Evolutionary conservation across 805 yeast genomes (phyloP), one percentile per base, ranked within the genome.

Genomic region (Metschnikowia drakensbergensis): DNA sequence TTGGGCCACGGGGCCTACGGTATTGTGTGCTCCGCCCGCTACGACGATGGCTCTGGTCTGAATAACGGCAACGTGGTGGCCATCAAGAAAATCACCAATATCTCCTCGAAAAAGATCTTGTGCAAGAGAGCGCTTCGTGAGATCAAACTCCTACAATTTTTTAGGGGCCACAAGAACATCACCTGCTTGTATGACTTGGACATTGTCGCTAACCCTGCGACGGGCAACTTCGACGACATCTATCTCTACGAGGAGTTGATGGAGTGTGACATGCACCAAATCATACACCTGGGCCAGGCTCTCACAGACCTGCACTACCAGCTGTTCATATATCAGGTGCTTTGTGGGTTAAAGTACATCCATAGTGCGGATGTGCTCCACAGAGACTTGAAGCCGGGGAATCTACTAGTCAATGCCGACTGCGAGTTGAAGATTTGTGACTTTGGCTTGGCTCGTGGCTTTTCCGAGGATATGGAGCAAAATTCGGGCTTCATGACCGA

Each of bases 261-360:
- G 98, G 98, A 92, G 66, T 92, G 98, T 68, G 99, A 94, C 67
- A 85, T 94, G 89, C 97, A 92, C 68, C 98, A 92, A 67, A 94
- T 94, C 60, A 92, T 94, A 54, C 79, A 96, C 57, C 87, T 96
- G 8, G 92, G 91, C 22, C 98, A 94, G 66, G 87, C 96, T 0
- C 74, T 94, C 55, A 88, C 97, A 1, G 98, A 94, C 64, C 88
- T 91, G 30, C 99, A 94, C 66, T 91, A 88, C 67, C 99, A 94
- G 69, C 83, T 88, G 53, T 94, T 94, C 61, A 79, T 88, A 13
- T 94, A 94, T 65, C 98, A 92, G 70, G 86, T 88, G 29, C 74
- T 92, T 50, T 90, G 97, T 59, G 99, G 97, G 5, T 71, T 92
- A 56, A 83, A 84, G 59, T 92, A 89, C 65, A 82, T 92, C 50